Conservation (phyloP, 2,329 filamentous ascomycete species). For the Pseudocercospora ulei region DNA sequence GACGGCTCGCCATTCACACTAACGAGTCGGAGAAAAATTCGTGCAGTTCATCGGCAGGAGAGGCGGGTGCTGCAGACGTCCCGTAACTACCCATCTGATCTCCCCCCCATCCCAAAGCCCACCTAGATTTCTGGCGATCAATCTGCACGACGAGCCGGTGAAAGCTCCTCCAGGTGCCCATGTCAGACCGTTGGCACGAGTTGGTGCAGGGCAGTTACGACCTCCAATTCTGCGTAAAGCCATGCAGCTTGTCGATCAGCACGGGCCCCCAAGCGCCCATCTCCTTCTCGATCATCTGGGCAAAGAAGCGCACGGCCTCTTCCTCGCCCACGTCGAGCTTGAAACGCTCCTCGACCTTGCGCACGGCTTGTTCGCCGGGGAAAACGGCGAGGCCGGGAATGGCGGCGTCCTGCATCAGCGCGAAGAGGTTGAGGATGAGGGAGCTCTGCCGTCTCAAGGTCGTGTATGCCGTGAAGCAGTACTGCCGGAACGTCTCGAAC, state of each 20-base stretch:
- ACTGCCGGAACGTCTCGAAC: conserved; percentile 84
- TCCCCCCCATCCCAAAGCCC: too few relatives aligned
- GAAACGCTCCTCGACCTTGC: conserved; percentile 91
- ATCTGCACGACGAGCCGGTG: too few relatives aligned
- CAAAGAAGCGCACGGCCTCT: conserved; percentile 79
- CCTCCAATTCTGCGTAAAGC: conserved; percentile 76
- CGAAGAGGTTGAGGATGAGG: conserved; percentile 88
- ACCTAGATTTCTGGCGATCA: too few relatives aligned
- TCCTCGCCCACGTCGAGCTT: conserved; percentile 85
- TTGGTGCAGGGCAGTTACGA: too few relatives aligned
- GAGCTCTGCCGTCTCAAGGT: conserved; percentile 82
- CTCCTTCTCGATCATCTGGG: conserved; percentile 81
- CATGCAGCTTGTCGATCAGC: conserved; percentile 89
- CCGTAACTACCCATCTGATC: too few relatives aligned
- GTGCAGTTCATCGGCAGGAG: too few relatives aligned
- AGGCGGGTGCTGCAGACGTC: too few relatives aligned
- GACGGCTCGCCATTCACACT: too few relatives aligned
- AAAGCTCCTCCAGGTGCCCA: too few relatives aligned
- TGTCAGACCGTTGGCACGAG: too few relatives aligned
- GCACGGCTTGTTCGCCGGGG: conserved; percentile 65
- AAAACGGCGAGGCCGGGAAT: conserved; percentile 81
- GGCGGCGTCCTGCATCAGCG: conserved; percentile 93
- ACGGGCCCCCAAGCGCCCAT: conserved; percentile 82
- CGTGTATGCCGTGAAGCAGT: conserved; percentile 90
- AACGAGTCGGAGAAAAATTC: too few relatives aligned